Evolutionary conservation across 352 stramenopile species (phyloP).

Genomic region (Blastocystis sp.): DNA sequence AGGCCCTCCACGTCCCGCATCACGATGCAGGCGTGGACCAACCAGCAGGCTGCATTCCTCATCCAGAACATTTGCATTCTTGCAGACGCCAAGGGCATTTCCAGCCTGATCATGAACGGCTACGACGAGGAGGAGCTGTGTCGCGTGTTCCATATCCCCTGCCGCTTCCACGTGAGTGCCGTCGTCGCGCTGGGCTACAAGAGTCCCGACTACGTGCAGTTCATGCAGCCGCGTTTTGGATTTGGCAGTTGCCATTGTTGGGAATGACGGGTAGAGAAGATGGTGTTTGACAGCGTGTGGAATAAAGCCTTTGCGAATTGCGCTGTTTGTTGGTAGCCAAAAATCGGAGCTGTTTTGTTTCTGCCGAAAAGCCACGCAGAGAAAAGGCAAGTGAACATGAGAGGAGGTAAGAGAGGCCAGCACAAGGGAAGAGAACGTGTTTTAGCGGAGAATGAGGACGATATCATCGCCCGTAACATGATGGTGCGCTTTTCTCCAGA

Average conservation of each 20-base stretch:
- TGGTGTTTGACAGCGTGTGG: conserved; percentile 42
- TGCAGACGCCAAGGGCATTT: conserved; percentile 19
- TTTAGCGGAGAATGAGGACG: conserved; percentile 61
- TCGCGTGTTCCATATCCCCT: conserved; percentile 44
- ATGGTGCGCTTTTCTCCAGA: neutral
- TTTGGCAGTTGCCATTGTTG: neutral
- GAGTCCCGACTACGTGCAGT: neutral
- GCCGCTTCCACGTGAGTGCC: conserved; percentile 26
- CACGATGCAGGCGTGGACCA: conserved; percentile 23
- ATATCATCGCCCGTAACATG: conserved; percentile 67
- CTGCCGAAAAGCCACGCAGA: neutral
- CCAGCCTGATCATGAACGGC: conserved; percentile 40
- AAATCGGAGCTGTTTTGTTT: neutral
- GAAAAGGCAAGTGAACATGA: conserved; percentile 23
- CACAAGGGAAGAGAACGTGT: conserved; percentile 60
- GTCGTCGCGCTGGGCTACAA: conserved; percentile 37
- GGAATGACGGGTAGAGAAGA: conserved; percentile 15
- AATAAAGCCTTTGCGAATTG: neutral
- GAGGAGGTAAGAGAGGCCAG: conserved; percentile 39
- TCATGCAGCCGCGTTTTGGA: neutral
- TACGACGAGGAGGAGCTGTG: conserved; percentile 4
- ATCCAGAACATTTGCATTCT: conserved; percentile 57
- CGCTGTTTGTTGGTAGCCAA: neutral
- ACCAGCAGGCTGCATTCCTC: conserved; percentile 44
- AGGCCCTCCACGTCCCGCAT: neutral